Conservation (phyloP, 2,329 filamentous ascomycete species). For the Sarocladium kiliense region DNA sequence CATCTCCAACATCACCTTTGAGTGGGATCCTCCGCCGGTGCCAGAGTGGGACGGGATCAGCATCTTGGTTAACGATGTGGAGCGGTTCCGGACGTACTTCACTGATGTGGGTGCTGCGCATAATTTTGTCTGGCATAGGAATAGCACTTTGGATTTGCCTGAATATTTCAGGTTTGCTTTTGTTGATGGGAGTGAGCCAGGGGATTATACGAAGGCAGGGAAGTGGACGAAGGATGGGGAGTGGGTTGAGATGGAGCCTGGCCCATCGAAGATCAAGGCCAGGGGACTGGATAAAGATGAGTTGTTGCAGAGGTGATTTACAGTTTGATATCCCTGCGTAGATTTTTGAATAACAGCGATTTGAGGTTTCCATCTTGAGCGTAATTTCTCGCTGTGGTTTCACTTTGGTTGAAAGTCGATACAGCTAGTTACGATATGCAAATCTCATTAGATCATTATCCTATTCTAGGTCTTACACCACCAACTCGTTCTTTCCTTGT, state of each 20-base stretch:
- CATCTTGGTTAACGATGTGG: slow-evolving; percentile 80
- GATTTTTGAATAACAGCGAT: background rate
- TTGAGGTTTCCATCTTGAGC: too few species aligned
- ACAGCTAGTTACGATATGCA: too few species aligned
- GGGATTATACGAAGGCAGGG: slow-evolving; percentile 73
- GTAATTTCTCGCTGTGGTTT: too few species aligned
- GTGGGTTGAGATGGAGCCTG: slow-evolving; percentile 62
- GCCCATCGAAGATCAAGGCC: slow-evolving; percentile 43
- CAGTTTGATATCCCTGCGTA: background rate
- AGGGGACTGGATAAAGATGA: slow-evolving; percentile 7
- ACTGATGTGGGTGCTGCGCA: slow-evolving; percentile 41
- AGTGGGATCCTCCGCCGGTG: slow-evolving; percentile 40
- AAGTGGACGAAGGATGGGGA: slow-evolving; percentile 59
- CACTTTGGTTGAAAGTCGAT: too few species aligned
- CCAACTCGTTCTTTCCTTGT: background rate
- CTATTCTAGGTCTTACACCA: background rate
- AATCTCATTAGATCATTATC: slow-evolving; percentile 1
- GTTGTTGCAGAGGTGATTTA: background rate
- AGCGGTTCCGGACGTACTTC: slow-evolving; percentile 70
- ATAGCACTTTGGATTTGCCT: slow-evolving; percentile 38
- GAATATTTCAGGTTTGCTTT: slow-evolving; percentile 78
- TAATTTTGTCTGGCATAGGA: slow-evolving; percentile 55
- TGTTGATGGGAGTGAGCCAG: slow-evolving; percentile 58
- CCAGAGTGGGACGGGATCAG: slow-evolving; percentile 68
- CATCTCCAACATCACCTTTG: slow-evolving; percentile 62